Base-by-base conservation (phyloP, 2,329 filamentous ascomycete species). In the Cladosporium sp. region DNA sequence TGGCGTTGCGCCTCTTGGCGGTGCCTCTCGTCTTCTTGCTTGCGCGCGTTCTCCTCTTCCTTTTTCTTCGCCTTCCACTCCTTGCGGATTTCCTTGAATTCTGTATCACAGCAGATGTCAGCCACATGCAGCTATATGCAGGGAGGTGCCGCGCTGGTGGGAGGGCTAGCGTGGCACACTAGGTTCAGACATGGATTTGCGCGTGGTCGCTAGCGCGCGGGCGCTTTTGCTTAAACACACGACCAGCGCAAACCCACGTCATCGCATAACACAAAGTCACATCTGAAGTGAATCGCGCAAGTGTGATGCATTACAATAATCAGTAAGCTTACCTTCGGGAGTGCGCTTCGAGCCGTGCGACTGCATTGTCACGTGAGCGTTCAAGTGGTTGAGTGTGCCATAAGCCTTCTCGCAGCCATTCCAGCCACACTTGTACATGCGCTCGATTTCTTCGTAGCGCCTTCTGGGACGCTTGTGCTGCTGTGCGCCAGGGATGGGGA, bases 61-160 rank as follows among this genome's bases (percentile, higher is more conserved):
- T 99, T 99, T 84, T 97, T 97, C 70, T 94, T 91, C 37, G 90
- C 90, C 79, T 97, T 99, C 94, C 94, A 99, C 71, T 97, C 93
- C 72, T 97, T 97, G 62, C 94, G 89, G 60, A 97, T 97, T 71
- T 99, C 94, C 73, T 99, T 99, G 78, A 99, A 97, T 75, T 97
- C 94, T 97, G 70, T 64, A 68, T 58, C 35, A 60, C 58, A 61
- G 56, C 57, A 60, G 62, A 24, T 68, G 73, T 77, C 69, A 77
- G 75, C 67, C 68, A 49, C 25, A 37, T 50, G 47, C 47, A 34
- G 25, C 20, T 50, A 37, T 58, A 60, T 67, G 65, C 63, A 66
- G 58, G 58, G 62, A 36, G 42, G 57, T 58, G 48, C 60, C 64
- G 62, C 56, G 59, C 57, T 62, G 55, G 49, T 62, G 62, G 62